phyloP scores from a whole-genome alignment of 768 basidiomycete species.

The Ramaria rubella region DNA sequence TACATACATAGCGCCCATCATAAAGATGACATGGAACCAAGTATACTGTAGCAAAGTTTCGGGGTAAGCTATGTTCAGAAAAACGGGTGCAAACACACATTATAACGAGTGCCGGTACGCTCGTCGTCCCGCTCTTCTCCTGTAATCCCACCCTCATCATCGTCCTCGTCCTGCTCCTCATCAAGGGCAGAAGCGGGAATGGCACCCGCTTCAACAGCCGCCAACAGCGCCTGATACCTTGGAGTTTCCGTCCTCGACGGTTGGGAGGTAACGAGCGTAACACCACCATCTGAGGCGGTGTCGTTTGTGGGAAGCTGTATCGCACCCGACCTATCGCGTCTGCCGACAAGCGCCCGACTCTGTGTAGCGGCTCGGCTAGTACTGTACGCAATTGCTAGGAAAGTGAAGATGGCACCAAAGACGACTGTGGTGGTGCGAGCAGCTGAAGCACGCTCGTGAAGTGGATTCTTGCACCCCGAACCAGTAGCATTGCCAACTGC shows the following conservation, averaged over 20 bases:
- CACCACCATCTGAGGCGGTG: conserved; percentile 49
- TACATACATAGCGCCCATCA: conserved; percentile 95
- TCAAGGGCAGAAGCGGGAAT: conserved; percentile 88
- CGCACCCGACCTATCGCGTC: conserved; percentile 51
- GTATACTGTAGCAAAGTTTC: conserved; percentile 57
- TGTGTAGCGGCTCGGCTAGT: conserved; percentile 95
- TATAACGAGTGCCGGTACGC: conserved; percentile 88
- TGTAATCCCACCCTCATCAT: conserved; percentile 40
- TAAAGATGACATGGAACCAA: conserved; percentile 98
- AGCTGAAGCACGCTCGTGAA: conserved; percentile 56
- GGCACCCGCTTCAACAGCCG: conserved; percentile 94
- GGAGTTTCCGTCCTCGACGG: conserved; percentile 81
- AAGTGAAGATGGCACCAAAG: conserved; percentile 91
- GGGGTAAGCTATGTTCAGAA: conserved; percentile 7
- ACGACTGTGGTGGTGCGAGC: conserved; percentile 83
- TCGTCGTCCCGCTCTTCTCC: conserved; percentile 88
- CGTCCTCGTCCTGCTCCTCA: conserved; percentile 69
- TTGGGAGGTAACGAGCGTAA: conserved; percentile 70
- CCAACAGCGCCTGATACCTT: conserved; percentile 87
- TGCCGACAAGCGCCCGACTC: conserved; percentile 82
- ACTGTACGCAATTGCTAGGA: conserved; percentile 96
- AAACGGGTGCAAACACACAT: conserved; percentile 43
- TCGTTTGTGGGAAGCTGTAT: conserved; percentile 58
- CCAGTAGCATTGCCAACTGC: conserved; percentile 92
- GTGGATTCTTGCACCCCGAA: conserved; percentile 72